Percentiles rank a stretch among this genome's conserved stretches.
phyloP scores from a whole-genome alignment of 495 filamentous ascomycete species.

The Evernia prunastri region DNA sequence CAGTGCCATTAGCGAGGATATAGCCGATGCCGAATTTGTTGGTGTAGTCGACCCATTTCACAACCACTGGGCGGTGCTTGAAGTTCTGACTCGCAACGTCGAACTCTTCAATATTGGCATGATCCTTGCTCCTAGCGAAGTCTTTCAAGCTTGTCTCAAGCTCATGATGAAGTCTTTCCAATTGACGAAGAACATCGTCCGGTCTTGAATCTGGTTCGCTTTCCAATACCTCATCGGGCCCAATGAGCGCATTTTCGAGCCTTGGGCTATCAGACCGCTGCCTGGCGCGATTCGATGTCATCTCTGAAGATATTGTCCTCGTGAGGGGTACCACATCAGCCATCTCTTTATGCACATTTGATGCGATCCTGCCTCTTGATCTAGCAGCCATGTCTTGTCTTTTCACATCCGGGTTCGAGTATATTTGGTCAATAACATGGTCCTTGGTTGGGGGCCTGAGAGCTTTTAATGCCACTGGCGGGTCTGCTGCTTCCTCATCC shows the following conservation, averaged over 20 bases:
- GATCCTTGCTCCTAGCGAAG: background rate
- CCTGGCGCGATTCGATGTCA: conserved; percentile 4
- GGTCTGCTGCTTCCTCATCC: conserved; percentile 11
- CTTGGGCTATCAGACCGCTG: conserved; percentile 5
- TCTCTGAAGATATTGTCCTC: conserved; percentile 4
- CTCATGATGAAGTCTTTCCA: conserved; percentile 45
- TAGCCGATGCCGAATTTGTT: conserved; percentile 87
- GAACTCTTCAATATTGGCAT: conserved; percentile 1
- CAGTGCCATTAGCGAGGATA: conserved; percentile 74
- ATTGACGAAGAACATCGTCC: conserved; percentile 44
- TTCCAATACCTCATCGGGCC: conserved; percentile 44
- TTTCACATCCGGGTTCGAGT: conserved; percentile 20
- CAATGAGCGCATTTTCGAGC: conserved; percentile 37
- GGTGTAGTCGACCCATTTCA: conserved; percentile 94
- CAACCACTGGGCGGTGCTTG: conserved; percentile 43
- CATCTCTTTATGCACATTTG: conserved; percentile 27
- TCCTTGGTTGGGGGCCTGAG: conserved; percentile 18
- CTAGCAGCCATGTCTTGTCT: conserved; percentile 22
- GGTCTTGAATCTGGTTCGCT: conserved; percentile 44
- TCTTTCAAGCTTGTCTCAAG: conserved; percentile 34
- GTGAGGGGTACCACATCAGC: conserved; percentile 5
- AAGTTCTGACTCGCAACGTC: conserved; percentile 9
- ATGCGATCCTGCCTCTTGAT: conserved; percentile 26
- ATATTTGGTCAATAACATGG: conserved; percentile 16
- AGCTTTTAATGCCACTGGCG: background rate